A percentile compares a stretch with the other conserved stretches of the same genome.
phyloP scores from a whole-genome alignment of 106 monocot species.

The Platanthera guangdongensis region DNA sequence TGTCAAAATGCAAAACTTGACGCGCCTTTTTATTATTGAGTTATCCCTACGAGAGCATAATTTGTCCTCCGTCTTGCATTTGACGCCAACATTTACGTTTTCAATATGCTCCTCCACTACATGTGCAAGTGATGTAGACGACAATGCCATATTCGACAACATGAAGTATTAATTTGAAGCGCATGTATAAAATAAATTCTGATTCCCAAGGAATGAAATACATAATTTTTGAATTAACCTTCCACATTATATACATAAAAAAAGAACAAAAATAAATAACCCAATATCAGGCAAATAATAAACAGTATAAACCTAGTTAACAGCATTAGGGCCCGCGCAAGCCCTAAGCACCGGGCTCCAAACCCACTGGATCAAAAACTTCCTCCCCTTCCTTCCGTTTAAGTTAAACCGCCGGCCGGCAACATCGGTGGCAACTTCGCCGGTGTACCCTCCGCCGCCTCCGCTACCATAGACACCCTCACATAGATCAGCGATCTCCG shows the following conservation, averaged over 20 bases:
- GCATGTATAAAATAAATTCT: no score
- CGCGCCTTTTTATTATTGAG: no score
- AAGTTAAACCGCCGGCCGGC: slow-evolving; percentile 42
- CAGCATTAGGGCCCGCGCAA: slow-evolving; percentile 56
- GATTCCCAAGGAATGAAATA: no score
- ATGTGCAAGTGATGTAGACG: no score
- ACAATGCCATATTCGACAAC: no score
- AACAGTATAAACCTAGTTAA: slow-evolving; percentile 1
- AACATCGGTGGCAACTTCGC: slow-evolving; percentile 36
- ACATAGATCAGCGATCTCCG: slow-evolving; percentile 74
- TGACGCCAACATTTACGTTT: no score
- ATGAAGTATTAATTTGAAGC: no score
- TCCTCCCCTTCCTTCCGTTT: slow-evolving; percentile 42
- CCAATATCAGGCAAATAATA: not conserved
- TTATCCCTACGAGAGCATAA: no score
- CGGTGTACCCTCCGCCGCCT: slow-evolving; percentile 67
- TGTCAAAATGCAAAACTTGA: no score
- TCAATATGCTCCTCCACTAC: no score
- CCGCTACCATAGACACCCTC: slow-evolving; percentile 67
- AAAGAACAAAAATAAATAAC: not conserved
- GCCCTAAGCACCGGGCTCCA: slow-evolving; percentile 49
- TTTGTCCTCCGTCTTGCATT: no score
- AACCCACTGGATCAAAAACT: slow-evolving; percentile 69
- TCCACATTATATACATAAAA: not conserved
- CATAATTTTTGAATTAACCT: not conserved